These are phyloP conservation scores for Colletotrichum musae DNA, from an alignment of 2,329 filamentous ascomycete genomes.

Conservation along the genomic window DNA sequence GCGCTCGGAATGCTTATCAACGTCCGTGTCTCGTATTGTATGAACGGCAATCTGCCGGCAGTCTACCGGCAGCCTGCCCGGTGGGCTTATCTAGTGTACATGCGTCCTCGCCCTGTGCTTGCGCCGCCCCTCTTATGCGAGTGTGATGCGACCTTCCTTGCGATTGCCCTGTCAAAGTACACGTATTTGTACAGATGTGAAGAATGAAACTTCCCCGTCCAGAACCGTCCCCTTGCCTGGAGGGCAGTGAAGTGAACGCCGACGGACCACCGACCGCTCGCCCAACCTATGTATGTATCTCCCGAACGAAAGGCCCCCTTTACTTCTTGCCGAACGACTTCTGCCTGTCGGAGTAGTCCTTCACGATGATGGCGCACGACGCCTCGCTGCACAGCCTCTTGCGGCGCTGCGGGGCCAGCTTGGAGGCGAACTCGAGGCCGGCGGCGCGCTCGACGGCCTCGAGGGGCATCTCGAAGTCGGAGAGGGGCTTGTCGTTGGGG, in stretches of 20 bases:
- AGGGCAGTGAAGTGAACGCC: neutral
- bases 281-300: neutral
- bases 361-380: slow-evolving; percentile 85
- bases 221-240: neutral
- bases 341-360: slow-evolving; percentile 79
- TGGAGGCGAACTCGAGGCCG: slow-evolving; percentile 89
- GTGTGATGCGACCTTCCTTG: slow-evolving; percentile 2
- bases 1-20: neutral
- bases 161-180: slow-evolving; percentile 23
- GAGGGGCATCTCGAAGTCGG: slow-evolving; percentile 94
- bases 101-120: slow-evolving; percentile 23
- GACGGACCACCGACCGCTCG: neutral
- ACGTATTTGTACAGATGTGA: slow-evolving; percentile 38
- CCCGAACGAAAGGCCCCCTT: neutral
- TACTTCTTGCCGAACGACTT: slow-evolving; percentile 67
- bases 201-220: slow-evolving; percentile 23
- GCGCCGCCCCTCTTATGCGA: slow-evolving; percentile 30
- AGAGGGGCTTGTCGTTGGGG: slow-evolving; percentile 86
- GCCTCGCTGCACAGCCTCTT: slow-evolving; percentile 89
- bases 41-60: neutral
- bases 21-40: neutral
- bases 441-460: slow-evolving; percentile 94
- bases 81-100: slow-evolving; percentile 39
- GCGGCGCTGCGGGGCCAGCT: slow-evolving; percentile 80
- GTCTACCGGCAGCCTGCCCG: neutral